A percentile compares a stretch with the other conserved stretches of the same genome.
These are phyloP conservation scores for Dictyostelium purpureum DNA, from an alignment of 78 protist species.

Conservation along the genomic window DNA sequence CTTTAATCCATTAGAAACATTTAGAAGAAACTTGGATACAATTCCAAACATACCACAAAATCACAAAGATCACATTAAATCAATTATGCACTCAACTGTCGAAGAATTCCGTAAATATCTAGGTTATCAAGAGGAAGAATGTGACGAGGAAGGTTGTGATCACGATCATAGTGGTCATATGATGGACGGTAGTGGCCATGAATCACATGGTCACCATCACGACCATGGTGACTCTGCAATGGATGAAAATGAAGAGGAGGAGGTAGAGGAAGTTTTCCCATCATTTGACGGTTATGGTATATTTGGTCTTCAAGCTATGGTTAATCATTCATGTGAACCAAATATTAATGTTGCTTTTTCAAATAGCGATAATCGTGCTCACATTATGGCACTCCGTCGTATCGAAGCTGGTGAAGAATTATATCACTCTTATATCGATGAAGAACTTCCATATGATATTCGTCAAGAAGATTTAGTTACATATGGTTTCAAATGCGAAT, in stretches of 20 bases:
- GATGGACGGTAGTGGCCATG: background rate
- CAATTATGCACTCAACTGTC: conserved; percentile 5
- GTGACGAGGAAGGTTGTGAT: conserved; percentile 59
- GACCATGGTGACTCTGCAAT: background rate
- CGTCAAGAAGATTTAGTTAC: conserved; percentile 59
- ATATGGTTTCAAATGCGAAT: conserved; percentile 72
- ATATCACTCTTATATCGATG: conserved; percentile 70
- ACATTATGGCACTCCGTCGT: conserved; percentile 43
- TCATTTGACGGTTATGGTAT: conserved; percentile 68
- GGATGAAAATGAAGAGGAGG: background rate
- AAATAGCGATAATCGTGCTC: conserved; percentile 21
- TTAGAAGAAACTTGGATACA: background rate
- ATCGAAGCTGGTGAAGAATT: conserved; percentile 71
- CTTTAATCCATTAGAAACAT: conserved; percentile 33
- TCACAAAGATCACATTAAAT: background rate
- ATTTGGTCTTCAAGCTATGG: conserved; percentile 70
- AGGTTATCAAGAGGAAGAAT: conserved; percentile 38
- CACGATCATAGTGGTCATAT: conserved; percentile 16
- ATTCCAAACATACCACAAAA: background rate
- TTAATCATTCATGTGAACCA: conserved; percentile 75
- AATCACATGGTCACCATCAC: background rate
- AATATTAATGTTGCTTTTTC: conserved; percentile 39
- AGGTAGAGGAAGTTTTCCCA: conserved; percentile 42
- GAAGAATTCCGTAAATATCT: conserved; percentile 53
- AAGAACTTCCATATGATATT: conserved; percentile 29